phyloP scores from a whole-genome alignment of 2,329 filamentous ascomycete genomes.

The Clonostachys solani region DNA sequence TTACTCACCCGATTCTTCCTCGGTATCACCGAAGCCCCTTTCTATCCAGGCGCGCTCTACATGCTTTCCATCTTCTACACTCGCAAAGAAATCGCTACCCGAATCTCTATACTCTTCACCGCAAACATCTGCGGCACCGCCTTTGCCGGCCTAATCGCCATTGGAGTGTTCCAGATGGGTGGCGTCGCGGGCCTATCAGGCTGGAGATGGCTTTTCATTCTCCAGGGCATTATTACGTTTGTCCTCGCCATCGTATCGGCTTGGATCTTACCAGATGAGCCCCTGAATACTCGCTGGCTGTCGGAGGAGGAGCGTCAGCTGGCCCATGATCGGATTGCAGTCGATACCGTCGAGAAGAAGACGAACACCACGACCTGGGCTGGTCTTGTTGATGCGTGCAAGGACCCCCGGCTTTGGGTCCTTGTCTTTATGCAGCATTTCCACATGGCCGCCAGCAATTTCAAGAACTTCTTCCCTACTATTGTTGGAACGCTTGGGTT shows the following conservation, averaged over 20 bases:
- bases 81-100: conserved; percentile 13
- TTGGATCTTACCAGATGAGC: conserved; percentile 19
- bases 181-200: conserved; percentile 20
- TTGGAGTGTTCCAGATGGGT: conserved; percentile 10
- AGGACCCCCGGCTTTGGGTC: conserved; percentile 30
- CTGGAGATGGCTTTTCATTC: conserved; percentile 35
- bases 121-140: conserved; percentile 12
- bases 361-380: not conserved
- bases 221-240: conserved; percentile 12
- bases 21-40: conserved; percentile 13
- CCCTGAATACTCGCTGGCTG: conserved; percentile 29
- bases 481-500: conserved; percentile 30
- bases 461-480: conserved; percentile 14
- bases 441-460: conserved; percentile 36
- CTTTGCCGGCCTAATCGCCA: conserved; percentile 13
- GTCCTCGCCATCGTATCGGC: conserved; percentile 5
- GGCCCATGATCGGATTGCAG: conserved; percentile 28
- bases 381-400: conserved; percentile 20
- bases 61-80: conserved; percentile 15
- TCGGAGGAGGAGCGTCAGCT: conserved; percentile 31
- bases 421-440: conserved; percentile 42
- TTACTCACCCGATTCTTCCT: conserved; percentile 9
- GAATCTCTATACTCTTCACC: conserved; percentile 13
- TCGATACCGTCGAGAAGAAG: conserved; percentile 28
- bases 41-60: conserved; percentile 21